These are phyloP conservation scores for Arthrobotrys megalospora DNA, from an alignment of 2,329 filamentous ascomycete species.

Conservation along the genomic window DNA sequence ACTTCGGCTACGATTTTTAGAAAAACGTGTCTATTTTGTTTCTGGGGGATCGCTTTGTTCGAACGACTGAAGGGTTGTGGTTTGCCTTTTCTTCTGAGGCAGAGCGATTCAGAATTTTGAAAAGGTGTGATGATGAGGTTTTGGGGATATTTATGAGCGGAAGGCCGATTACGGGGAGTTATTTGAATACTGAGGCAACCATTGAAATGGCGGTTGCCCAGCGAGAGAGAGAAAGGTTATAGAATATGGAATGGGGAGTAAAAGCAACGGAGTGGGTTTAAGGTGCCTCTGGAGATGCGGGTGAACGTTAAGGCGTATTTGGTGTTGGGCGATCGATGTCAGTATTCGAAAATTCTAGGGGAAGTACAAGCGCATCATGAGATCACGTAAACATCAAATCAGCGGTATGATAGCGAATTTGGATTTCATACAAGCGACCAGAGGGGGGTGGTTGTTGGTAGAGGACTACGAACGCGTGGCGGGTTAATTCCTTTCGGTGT, in stretches of 20 bases:
- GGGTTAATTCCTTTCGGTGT: no score
- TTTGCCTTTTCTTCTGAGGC: neutral
- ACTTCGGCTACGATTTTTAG: neutral
- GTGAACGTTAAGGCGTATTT: no score
- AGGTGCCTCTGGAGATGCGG: no score
- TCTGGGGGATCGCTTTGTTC: neutral
- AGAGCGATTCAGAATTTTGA: neutral
- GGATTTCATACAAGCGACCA: no score
- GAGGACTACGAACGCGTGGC: no score
- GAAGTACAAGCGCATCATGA: no score
- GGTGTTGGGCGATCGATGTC: no score
- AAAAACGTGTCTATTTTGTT: neutral
- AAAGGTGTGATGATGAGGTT: neutral
- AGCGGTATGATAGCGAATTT: no score
- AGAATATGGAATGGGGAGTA: neutral
- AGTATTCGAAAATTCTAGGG: no score
- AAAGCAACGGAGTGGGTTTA: no score
- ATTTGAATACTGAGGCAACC: slow-evolving; percentile 1
- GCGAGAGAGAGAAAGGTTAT: neutral
- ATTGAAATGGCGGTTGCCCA: neutral
- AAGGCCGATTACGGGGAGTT: neutral
- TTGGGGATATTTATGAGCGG: neutral
- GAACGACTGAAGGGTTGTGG: neutral
- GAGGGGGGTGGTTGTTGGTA: no score
- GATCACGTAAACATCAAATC: no score